A percentile compares a stretch with the other conserved stretches of the same genome.
Conservation (phyloP, 768 basidiomycete species). For the Tulasnella sp. region DNA sequence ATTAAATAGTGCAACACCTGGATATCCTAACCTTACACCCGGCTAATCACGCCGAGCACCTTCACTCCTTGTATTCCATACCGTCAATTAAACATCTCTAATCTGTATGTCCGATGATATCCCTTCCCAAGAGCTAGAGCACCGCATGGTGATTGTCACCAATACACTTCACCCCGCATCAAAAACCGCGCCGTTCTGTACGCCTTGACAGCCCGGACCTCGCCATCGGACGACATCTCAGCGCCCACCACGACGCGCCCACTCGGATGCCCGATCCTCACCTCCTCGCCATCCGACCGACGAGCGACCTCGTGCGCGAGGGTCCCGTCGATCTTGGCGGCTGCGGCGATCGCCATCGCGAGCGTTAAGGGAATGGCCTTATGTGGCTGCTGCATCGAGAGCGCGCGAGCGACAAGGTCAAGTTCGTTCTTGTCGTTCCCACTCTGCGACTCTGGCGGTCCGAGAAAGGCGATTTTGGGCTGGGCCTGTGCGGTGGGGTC, state of each 20-base stretch:
- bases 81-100: no score
- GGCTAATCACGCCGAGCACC: no score
- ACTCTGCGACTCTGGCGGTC: slow-evolving; percentile 16
- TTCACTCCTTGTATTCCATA: no score
- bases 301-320: slow-evolving; percentile 8
- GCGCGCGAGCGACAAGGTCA: slow-evolving; percentile 37
- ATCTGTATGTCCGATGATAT: no score
- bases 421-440: slow-evolving; percentile 10
- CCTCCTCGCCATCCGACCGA: slow-evolving; percentile 23
- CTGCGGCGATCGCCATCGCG: slow-evolving; percentile 20
- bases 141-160: slow-evolving; percentile 28
- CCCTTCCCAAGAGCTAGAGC: no score
- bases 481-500: slow-evolving; percentile 1
- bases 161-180: slow-evolving; percentile 60
- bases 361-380: slow-evolving; percentile 22
- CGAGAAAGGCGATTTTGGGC: slow-evolving; percentile 23
- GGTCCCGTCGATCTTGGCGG: slow-evolving; percentile 13
- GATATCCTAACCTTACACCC: no score
- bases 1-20: no score
- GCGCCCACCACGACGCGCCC: slow-evolving; percentile 59
- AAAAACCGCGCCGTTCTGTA: slow-evolving; percentile 55
- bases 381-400: slow-evolving; percentile 41
- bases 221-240: slow-evolving; percentile 35
- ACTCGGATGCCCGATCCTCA: slow-evolving; percentile 51
- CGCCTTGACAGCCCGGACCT: slow-evolving; percentile 46